A percentile compares a stretch with the other conserved stretches of the same genome.
phyloP scores from a whole-genome alignment of 2,329 filamentous ascomycete genomes.

The Magnaporthiopsis rhizophila region DNA sequence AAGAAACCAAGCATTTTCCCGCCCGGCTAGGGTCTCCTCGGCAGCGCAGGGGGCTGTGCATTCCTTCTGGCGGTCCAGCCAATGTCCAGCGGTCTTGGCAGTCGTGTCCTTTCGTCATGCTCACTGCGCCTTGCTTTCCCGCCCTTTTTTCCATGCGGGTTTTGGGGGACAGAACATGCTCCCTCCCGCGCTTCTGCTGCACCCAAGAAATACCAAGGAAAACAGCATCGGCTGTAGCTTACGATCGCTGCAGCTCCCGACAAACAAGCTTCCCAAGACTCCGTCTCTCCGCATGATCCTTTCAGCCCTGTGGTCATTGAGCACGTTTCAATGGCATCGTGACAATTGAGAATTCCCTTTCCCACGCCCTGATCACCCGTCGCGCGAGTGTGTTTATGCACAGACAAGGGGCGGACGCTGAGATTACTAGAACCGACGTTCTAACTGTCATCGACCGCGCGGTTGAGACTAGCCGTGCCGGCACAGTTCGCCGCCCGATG shows the following conservation, averaged over 20 bases:
- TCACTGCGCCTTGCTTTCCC: too few relatives aligned
- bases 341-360: neutral
- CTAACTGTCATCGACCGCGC: too few relatives aligned
- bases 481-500: too few relatives aligned
- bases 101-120: neutral
- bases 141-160: too few relatives aligned
- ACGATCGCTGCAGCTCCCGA: neutral
- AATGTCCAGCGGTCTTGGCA: neutral
- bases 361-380: neutral
- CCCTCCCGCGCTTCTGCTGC: neutral
- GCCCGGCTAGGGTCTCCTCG: neutral
- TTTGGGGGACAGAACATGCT: too few relatives aligned
- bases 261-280: neutral
- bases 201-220: neutral
- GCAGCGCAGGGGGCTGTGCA: neutral
- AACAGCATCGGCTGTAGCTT: neutral
- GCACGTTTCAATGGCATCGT: neutral
- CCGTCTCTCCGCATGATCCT: neutral
- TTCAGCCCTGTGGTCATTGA: neutral
- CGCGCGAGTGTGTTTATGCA: neutral
- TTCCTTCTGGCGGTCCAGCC: neutral
- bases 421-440: neutral
- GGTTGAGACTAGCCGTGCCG: too few relatives aligned
- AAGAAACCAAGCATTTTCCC: neutral
- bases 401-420: neutral